Evolutionary conservation across 2,329 filamentous ascomycete species (phyloP), one percentile per base, ranked within the genome.

Genomic region (Teratosphaeria nubilosa): DNA sequence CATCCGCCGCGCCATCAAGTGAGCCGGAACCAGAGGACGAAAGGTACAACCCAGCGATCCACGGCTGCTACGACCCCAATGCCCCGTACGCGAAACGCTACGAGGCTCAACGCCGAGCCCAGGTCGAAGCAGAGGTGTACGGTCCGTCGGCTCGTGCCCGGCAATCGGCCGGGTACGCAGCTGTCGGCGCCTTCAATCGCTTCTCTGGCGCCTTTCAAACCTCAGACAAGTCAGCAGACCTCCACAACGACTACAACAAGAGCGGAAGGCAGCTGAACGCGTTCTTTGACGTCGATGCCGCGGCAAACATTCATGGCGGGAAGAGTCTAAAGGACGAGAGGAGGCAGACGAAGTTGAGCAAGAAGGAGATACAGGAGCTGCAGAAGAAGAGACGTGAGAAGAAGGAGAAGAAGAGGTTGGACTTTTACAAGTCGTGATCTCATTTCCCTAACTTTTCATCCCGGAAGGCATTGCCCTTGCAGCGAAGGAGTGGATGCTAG

Each of bases 261-360:
- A 87, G 87, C 60, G 81, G 80, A 55, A 81, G 94, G 51, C 94
- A 97, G 76, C 88, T 97, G 87, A 88, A 89, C 69, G 89, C 91
- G 48, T 97, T 87, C 75, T 99, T 97, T 72, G 92, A 99, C 70
- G 91, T 96, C 51, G 91, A 97, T 72, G 89, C 91, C 4, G 91
- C 91, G 2, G 92, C 91, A 4, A 96, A 95, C 70, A 83, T 84
- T 59, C 91, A 99, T 69, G 87, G 96, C 66, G 94, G 94, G 1
- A 83, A 87, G 59, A 96, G 91, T 69, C 77, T 99, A 59, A 95
- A 92, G 75, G 94, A 91, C 1, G 94, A 99, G 78, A 82, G 94
- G 57, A 86, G 88, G 59, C 85, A 86, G 57, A 91, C 94, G 81
- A 91, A 90, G 74, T 80, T 92, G 25, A 87, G 78, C 58, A 95